Evolutionary conservation across 1,284 basidiomycete species (phyloP), one percentile per base, ranked within the genome.

Genomic region (Puccinia novopanici): DNA sequence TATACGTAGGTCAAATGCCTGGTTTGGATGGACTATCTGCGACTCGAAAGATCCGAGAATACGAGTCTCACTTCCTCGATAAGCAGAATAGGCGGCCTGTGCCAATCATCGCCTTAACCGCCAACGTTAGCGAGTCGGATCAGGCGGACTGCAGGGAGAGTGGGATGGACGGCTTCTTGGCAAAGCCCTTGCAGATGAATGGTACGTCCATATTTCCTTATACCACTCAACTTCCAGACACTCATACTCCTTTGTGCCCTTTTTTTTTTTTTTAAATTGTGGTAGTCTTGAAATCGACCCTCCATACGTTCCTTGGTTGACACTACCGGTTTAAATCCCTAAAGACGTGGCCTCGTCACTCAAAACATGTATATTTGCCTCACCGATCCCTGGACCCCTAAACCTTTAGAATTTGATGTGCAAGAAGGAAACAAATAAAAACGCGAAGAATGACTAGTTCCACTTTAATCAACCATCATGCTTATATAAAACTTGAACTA

Each of bases 141-240:
- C 48, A 59, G 45, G 52, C 40, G 34, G 67, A 67, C 15, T 78
- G 76, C 40, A 57, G 24, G 67, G 17, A 27, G 13, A 78, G 76
- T 71, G 76, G 76, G 15, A 78, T 78, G 76, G 76, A 78, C 48
- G 67, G 76, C 30, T 78, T 78, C 45, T 78, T 78, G 55, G 54
- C 76, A 3, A 78, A 78, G 57, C 76, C 76, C 10, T 50, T 78
- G 30, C 76, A 71, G 61, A 42, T 78, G 27, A 59, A 67, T 71
- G 76, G 76, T 78, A 15, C 37, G 76, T 57, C 40, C 45, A 30
- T 45, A 24, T 48, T 40, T 70, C 30, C 17, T 12, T 22, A 8
- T 19, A 27, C 48, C 22, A 13, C 27, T 70, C 13, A 24, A 52
- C 22, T 50, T 27, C 27, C 17, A 12, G 45, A 34, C 13, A 45